These are phyloP conservation scores for Fusarium albosuccineum DNA, from an alignment of 2,329 filamentous ascomycete genomes.

Conservation along the genomic window DNA sequence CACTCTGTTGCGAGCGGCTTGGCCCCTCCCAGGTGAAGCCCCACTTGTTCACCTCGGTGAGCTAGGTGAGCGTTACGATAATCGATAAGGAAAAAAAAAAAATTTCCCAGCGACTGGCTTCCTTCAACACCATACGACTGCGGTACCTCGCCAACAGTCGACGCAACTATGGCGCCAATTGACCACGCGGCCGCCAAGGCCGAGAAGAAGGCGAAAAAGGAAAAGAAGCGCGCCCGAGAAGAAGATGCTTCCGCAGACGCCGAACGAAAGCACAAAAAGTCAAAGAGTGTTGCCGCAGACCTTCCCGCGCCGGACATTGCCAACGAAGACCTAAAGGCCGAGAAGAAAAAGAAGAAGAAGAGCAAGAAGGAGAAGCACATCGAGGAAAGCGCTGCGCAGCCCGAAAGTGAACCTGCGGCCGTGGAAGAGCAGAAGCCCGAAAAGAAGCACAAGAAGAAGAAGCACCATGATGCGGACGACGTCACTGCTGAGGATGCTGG, in stretches of 20 bases:
- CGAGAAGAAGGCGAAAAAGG: constrained; percentile 58
- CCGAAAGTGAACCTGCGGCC: constrained; percentile 16
- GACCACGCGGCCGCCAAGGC: constrained; percentile 49
- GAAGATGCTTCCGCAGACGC: constrained; percentile 55
- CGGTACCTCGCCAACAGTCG: constrained; percentile 30
- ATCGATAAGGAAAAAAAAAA: constrained; percentile 40
- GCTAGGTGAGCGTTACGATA: constrained; percentile 34
- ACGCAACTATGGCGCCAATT: constrained; percentile 51
- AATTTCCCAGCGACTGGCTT: constrained; percentile 35
- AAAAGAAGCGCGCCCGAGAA: constrained; percentile 62
- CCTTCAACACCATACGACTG: constrained; percentile 23
- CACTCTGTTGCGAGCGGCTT: not conserved
- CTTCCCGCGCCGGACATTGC: constrained; percentile 37
- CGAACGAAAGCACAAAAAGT: constrained; percentile 64
- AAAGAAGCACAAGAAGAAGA: constrained; percentile 51
- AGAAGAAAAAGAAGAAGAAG: constrained; percentile 50
- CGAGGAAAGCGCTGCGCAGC: constrained; percentile 20
- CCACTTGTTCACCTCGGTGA: constrained; percentile 34
- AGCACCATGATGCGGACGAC: constrained; percentile 42
- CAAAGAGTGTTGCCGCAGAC: constrained; percentile 59
- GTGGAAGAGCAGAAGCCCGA: constrained; percentile 40
- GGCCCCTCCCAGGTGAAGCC: not conserved
- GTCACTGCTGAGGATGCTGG: constrained; percentile 27
- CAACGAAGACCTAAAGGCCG: constrained; percentile 49
- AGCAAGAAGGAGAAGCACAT: constrained; percentile 46